These are phyloP conservation scores for Backusella liffmaniae DNA, from an alignment of 192 early-diverging fungal genomes.

Conservation along the genomic window DNA sequence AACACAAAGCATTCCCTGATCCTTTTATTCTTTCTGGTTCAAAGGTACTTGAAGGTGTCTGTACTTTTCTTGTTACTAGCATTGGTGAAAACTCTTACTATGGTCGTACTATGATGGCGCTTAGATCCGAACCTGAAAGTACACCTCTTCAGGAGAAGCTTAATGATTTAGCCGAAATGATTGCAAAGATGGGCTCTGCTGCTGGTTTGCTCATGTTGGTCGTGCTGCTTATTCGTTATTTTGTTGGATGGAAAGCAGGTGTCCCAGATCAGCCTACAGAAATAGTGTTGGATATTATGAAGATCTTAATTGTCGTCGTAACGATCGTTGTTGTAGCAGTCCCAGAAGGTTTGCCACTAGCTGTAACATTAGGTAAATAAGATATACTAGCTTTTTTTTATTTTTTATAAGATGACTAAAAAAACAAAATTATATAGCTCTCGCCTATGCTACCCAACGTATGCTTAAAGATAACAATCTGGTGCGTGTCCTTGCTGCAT, in stretches of 20 bases:
- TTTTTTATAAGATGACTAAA: not conserved
- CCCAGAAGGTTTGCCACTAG: constrained; percentile 96
- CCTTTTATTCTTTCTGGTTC: constrained; percentile 95
- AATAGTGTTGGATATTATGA: constrained; percentile 64
- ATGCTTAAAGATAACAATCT: constrained; percentile 99
- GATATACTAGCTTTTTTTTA: not conserved
- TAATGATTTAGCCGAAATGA: constrained; percentile 82
- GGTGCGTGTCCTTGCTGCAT: constrained; percentile 92
- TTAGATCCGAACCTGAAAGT: constrained; percentile 80
- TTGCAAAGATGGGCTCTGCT: constrained; percentile 88
- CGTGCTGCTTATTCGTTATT: constrained; percentile 82
- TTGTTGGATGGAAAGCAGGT: constrained; percentile 54
- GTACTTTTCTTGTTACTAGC: constrained; percentile 78
- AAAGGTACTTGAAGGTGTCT: constrained; percentile 88
- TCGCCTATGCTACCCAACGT: constrained; percentile 90
- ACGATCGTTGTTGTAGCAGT: constrained; percentile 97
- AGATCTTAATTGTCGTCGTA: constrained; percentile 87
- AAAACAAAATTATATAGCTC: constrained; percentile 42
- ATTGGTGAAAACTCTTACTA: constrained; percentile 87
- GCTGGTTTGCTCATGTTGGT: constrained; percentile 88
- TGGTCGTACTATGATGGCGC: constrained; percentile 85
- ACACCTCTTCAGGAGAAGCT: constrained; percentile 95
- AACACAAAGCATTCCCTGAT: constrained; percentile 40
- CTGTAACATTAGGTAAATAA: constrained; percentile 77
- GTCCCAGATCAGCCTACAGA: constrained; percentile 42